Percentiles rank a stretch among this genome's conserved stretches.
Evolutionary conservation across 805 yeast genomes (phyloP).

Genomic region (Schwanniomyces polymorphus): DNA sequence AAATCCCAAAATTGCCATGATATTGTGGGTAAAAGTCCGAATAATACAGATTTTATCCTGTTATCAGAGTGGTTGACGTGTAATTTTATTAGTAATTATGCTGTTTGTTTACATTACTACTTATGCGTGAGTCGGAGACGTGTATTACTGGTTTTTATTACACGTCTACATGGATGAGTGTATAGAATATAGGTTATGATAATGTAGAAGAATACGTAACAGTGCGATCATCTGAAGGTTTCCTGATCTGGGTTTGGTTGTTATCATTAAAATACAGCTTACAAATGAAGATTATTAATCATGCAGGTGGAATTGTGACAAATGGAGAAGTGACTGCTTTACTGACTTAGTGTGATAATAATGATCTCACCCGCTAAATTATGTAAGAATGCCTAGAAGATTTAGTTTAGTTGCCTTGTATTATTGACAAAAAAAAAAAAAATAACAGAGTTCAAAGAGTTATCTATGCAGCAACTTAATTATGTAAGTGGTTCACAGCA

Average conservation of each 20-base stretch:
- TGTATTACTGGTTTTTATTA: background rate
- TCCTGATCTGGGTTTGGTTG: background rate
- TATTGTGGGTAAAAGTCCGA: background rate
- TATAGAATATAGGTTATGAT: too few relatives aligned
- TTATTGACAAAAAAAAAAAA: too few relatives aligned
- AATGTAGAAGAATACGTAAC: too few relatives aligned
- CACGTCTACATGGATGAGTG: background rate
- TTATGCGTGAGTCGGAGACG: background rate
- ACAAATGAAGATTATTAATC: background rate
- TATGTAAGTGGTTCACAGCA: too few relatives aligned
- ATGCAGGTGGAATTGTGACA: background rate
- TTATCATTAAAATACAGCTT: background rate
- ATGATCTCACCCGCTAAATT: too few relatives aligned
- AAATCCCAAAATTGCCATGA: background rate
- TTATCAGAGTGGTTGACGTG: background rate
- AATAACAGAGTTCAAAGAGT: too few relatives aligned
- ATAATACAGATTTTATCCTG: background rate
- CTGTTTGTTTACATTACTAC: background rate
- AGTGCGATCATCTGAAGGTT: background rate
- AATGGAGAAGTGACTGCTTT: too few relatives aligned
- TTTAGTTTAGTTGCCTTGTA: too few relatives aligned
- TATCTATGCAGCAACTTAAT: too few relatives aligned
- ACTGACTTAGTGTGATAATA: too few relatives aligned
- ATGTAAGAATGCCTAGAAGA: too few relatives aligned
- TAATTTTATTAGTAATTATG: background rate